A percentile compares a stretch with the other conserved stretches of the same genome.
Evolutionary conservation across 2,329 filamentous ascomycete genomes (phyloP).

Genomic region (Fusarium luffae): DNA sequence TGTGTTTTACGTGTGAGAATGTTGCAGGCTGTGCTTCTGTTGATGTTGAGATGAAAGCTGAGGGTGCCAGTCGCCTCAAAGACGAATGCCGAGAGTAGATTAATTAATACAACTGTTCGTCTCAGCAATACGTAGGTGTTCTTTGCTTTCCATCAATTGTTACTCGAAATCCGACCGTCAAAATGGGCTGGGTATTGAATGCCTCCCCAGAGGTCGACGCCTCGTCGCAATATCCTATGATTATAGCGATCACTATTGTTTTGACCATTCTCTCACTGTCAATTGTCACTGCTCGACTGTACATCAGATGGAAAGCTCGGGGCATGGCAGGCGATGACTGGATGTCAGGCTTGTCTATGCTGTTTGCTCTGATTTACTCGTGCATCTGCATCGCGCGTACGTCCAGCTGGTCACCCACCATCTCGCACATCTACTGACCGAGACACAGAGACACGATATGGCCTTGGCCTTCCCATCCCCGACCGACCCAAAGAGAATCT

Average conservation of each 20-base stretch:
- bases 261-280: slow-evolving; percentile 57
- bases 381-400: slow-evolving; percentile 61
- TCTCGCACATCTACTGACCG: neutral
- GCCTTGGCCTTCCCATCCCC: slow-evolving; percentile 60
- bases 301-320: slow-evolving; percentile 54
- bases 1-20: neutral
- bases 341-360: slow-evolving; percentile 53
- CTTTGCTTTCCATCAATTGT: neutral
- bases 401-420: slow-evolving; percentile 26
- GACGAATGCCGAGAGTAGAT: neutral
- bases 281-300: slow-evolving; percentile 56
- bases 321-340: slow-evolving; percentile 62
- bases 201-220: slow-evolving; percentile 59
- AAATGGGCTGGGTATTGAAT: slow-evolving; percentile 64
- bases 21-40: neutral
- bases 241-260: slow-evolving; percentile 60
- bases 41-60: neutral
- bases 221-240: slow-evolving; percentile 59
- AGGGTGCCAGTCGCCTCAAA: neutral
- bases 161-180: neutral
- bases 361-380: slow-evolving; percentile 62
- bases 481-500: slow-evolving; percentile 58
- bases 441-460: slow-evolving; percentile 63
- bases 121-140: neutral
- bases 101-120: neutral